Percentiles rank a stretch among this genome's conserved stretches.
phyloP scores from a whole-genome alignment of 73 alveolate species.

The Blepharisma stoltei region DNA sequence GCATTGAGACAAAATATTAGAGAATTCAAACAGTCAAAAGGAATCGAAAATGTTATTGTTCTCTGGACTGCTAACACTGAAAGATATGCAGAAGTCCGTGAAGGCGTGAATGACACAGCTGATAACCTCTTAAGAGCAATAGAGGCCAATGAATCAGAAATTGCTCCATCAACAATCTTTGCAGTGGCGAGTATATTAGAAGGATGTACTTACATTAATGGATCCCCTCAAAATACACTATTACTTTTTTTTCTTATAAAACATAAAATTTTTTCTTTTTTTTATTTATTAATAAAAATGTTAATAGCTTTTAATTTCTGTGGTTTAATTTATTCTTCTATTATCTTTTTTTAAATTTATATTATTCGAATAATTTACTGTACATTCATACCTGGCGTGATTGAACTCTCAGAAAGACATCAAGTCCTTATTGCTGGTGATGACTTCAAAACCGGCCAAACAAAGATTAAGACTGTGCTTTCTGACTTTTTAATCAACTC shows the following conservation, averaged over 20 bases:
- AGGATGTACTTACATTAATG: constrained; percentile 79
- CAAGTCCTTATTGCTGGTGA: constrained; percentile 61
- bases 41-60: constrained; percentile 73
- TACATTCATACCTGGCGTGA: constrained; percentile 74
- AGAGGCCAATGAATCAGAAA: constrained; percentile 49
- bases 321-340: too few species aligned
- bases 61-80: constrained; percentile 93
- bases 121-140: constrained; percentile 59
- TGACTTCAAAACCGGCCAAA: constrained; percentile 89
- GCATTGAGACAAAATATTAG: constrained; percentile 69
- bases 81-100: constrained; percentile 64
- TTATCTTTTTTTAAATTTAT: too few species aligned
- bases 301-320: too few species aligned
- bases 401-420: constrained; percentile 66
- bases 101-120: constrained; percentile 74
- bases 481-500: constrained; percentile 73
- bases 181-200: constrained; percentile 80
- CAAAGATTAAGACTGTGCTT: constrained; percentile 77
- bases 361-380: too few species aligned
- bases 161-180: constrained; percentile 40
- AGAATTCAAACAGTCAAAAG: constrained; percentile 69
- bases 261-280: too few species aligned
- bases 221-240: constrained; percentile 88
- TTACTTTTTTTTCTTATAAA: too few species aligned
- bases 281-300: too few species aligned